Evolutionary conservation across 495 filamentous ascomycete genomes (phyloP).

Genomic region (Daldinia loculata): DNA sequence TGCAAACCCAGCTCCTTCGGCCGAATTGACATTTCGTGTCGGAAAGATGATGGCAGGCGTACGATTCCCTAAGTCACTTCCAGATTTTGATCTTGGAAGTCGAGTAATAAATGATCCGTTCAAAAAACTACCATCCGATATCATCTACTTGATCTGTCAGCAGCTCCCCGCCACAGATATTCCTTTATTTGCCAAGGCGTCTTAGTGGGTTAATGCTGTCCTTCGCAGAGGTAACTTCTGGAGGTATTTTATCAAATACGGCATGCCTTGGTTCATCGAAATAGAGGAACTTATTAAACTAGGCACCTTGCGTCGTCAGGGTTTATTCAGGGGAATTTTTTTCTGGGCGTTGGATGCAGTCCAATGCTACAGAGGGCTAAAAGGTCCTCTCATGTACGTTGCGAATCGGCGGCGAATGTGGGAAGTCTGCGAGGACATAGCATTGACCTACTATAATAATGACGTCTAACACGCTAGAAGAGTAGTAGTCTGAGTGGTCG

Average conservation of each 20-base stretch:
- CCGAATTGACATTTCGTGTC: constrained; percentile 3
- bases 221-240: constrained; percentile 5
- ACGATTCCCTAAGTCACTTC: neutral
- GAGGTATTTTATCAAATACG: neutral
- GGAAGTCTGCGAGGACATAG: constrained; percentile 4
- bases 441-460: neutral
- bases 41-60: neutral
- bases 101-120: constrained; percentile 19
- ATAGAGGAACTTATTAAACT: neutral
- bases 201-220: constrained; percentile 4
- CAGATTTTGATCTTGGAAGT: neutral
- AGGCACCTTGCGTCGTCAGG: neutral
- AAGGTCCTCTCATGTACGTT: constrained; percentile 3
- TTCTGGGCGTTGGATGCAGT: neutral
- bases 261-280: constrained; percentile 21
- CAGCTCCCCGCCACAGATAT: neutral
- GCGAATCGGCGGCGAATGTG: constrained; percentile 24
- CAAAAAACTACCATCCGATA: neutral
- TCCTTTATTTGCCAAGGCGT: neutral
- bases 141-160: constrained; percentile 4
- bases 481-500: neutral
- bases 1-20: constrained; percentile 1
- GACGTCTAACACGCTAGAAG: neutral
- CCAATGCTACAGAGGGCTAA: neutral
- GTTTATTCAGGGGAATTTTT: constrained; percentile 7